Base-by-base conservation (phyloP, 345 rosid species). In the Citrus hindsii region DNA sequence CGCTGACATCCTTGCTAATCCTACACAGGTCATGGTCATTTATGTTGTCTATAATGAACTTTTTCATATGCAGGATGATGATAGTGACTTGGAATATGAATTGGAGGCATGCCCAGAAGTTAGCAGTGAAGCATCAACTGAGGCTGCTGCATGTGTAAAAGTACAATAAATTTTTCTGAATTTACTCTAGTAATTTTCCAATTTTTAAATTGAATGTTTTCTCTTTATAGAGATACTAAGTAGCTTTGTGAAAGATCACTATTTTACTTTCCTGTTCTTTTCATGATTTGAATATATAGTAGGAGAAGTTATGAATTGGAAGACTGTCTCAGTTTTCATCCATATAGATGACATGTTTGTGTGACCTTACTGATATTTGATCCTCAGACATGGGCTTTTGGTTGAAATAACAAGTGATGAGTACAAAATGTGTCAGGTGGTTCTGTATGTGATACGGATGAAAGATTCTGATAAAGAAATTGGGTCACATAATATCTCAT, bases 141-240 rank as follows among this genome's bases (percentile, higher is more conserved):
- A 94, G 84, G 98, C 93, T 81, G 87, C 93, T 73, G 98, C 98
- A 7, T 87, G 91, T 80, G 98, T 92, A 46, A 96, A 90, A 87
- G 99, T 96, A 85, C 75, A 82, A 76, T 66, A 21, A 46, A 25
- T 65, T 6, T 2, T 14, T 16, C 32, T 75, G 16, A 14, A 27
- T 24, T 40, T 56, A 22, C 37, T 58, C 46, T 24, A 9, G 32
- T 53, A 61, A 42, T 61, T 14, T 58, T 60, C 48, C 25, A 60
- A 25, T 9, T 61, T 38, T 60, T n/a, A 37, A 73, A 67, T 60
- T 60, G 32, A 14, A 18, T 37, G 67, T 25, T 30, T n/a, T 33
- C 62, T 22, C 16, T 9, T 12, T 55, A 19, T 24, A 22, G 14
- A 12, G 32, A 61, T 13, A 74, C 22, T 10, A 72, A 7, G 33